These are phyloP conservation scores for Yarrowia alimentaria DNA, from an alignment of 805 yeast genomes.

Conservation along the genomic window DNA sequence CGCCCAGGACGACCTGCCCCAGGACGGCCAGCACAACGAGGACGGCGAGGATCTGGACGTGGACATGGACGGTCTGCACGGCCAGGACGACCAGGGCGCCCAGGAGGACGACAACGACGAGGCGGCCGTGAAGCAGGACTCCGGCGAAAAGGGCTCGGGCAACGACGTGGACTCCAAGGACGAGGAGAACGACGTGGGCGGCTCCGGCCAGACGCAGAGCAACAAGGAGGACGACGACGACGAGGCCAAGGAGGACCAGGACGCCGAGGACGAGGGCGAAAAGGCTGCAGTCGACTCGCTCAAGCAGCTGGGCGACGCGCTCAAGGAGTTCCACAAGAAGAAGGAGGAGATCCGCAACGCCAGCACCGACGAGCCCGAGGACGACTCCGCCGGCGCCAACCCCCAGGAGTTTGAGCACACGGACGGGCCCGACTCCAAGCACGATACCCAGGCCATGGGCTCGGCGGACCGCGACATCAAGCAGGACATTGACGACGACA, in stretches of 20 bases:
- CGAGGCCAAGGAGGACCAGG: constrained; percentile 53
- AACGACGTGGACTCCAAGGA: constrained; percentile 70
- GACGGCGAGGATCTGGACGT: constrained; percentile 48
- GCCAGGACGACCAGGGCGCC: constrained; percentile 53
- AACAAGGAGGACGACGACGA: constrained; percentile 87
- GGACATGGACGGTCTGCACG: constrained; percentile 69
- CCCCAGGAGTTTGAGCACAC: constrained; percentile 71
- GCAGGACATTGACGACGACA: constrained; percentile 58
- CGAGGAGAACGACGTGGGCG: constrained; percentile 76
- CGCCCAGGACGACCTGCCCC: constrained; percentile 59
- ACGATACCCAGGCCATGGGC: constrained; percentile 89
- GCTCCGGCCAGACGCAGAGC: constrained; percentile 84
- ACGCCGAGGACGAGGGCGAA: constrained; percentile 51
- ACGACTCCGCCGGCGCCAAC: constrained; percentile 44
- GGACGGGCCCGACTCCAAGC: constrained; percentile 59
- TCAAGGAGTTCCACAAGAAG: constrained; percentile 88
- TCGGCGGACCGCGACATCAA: constrained; percentile 78
- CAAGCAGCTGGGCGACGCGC: constrained; percentile 85
- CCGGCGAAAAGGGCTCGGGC: constrained; percentile 53
- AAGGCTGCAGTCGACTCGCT: constrained; percentile 51
- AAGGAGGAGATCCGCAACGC: constrained; percentile 82
- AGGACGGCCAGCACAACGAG: constrained; percentile 70
- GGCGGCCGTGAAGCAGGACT: constrained; percentile 42
- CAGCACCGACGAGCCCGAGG: constrained; percentile 44
- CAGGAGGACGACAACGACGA: constrained; percentile 65